phyloP scores from a whole-genome alignment of 106 monocot species.

The Acorus calamus region DNA sequence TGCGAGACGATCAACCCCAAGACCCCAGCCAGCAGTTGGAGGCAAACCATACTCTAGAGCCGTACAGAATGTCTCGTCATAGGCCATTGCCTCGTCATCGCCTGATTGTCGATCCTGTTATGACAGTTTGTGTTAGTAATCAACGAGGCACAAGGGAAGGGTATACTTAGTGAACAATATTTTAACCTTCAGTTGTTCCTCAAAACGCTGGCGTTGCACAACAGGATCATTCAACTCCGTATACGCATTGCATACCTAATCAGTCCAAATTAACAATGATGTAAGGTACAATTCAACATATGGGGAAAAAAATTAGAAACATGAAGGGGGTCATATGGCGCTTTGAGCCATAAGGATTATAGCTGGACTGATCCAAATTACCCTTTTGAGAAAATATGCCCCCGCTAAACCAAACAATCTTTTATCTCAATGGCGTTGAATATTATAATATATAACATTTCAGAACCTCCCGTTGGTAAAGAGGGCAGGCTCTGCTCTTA shows the following conservation, averaged over 20 bases:
- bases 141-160: neutral
- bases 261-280: neutral
- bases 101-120: conserved; percentile 80
- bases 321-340: too few species aligned
- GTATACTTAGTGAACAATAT: conserved; percentile 2
- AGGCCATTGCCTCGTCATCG: conserved; percentile 94
- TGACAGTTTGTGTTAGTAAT: neutral
- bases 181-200: conserved; percentile 65
- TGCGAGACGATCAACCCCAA: conserved; percentile 79
- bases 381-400: too few species aligned
- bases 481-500: too few species aligned
- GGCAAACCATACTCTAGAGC: conserved; percentile 94
- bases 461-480: too few species aligned
- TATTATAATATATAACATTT: too few species aligned
- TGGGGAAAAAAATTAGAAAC: neutral
- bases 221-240: conserved; percentile 96
- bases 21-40: conserved; percentile 91
- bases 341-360: too few species aligned
- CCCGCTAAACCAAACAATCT: too few species aligned
- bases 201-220: conserved; percentile 83
- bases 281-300: neutral
- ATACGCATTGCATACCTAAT: conserved; percentile 94
- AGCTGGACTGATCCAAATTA: too few species aligned
- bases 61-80: conserved; percentile 91
- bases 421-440: too few species aligned